Conservation (phyloP, 768 basidiomycete genomes). For the Brasilioporus rufonigricans region DNA sequence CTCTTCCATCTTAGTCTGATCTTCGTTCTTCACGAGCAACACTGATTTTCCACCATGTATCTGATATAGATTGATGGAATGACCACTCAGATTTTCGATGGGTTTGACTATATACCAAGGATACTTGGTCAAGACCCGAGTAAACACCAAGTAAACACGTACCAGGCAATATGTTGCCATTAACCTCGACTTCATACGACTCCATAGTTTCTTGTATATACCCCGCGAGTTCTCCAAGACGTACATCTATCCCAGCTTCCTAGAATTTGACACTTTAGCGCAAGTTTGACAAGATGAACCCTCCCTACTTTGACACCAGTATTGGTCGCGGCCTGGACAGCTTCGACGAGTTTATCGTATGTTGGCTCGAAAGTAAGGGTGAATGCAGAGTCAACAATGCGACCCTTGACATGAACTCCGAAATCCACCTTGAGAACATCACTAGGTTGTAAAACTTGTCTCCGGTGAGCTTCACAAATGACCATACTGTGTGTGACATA, state of each 20-base stretch:
- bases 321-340: constrained; percentile 92
- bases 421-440: constrained; percentile 97
- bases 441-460: constrained; percentile 69
- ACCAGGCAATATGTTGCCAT: constrained; percentile 82
- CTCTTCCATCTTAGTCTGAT: constrained; percentile 97
- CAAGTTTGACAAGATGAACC: background rate
- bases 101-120: constrained; percentile 68
- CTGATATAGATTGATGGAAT: constrained; percentile 85
- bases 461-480: constrained; percentile 6
- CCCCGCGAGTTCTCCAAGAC: constrained; percentile 88
- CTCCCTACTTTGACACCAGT: constrained; percentile 79
- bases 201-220: constrained; percentile 99
- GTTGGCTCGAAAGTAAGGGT: constrained; percentile 87
- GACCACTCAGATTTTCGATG: constrained; percentile 92
- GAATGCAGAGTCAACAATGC: constrained; percentile 94
- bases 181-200: constrained; percentile 94
- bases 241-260: constrained; percentile 96
- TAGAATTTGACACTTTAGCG: constrained; percentile 29
- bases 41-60: constrained; percentile 96
- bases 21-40: constrained; percentile 82
- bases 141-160: constrained; percentile 1
- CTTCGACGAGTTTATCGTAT: constrained; percentile 85
- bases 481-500: constrained; percentile 35
- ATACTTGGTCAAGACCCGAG: background rate
- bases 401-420: constrained; percentile 96